These are phyloP conservation scores for Hericium erinaceus DNA, from an alignment of 768 basidiomycete species.

Conservation along the genomic window DNA sequence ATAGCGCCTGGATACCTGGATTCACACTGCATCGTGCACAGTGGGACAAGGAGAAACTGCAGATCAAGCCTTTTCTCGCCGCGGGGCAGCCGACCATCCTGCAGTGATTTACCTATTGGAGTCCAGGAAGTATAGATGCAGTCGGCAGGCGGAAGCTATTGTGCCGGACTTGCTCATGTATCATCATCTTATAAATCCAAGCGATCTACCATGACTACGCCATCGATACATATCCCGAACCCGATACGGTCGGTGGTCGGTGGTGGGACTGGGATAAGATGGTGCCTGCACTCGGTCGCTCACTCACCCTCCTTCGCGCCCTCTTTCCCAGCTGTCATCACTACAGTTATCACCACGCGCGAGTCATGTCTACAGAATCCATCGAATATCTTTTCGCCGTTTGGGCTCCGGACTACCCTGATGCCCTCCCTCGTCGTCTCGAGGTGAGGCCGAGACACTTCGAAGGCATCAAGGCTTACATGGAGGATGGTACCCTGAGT, in stretches of 20 bases:
- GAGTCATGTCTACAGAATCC: neutral
- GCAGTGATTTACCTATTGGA: too few species aligned
- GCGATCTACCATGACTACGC: too few species aligned
- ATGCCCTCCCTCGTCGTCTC: neutral
- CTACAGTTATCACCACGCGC: neutral
- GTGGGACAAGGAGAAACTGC: slow-evolving; percentile 52
- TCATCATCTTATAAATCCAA: too few species aligned
- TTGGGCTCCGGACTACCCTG: slow-evolving; percentile 4
- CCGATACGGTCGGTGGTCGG: neutral
- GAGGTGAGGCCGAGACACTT: neutral
- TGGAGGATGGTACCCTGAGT: neutral
- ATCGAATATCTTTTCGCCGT: neutral
- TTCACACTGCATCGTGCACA: slow-evolving; percentile 13
- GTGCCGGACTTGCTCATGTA: too few species aligned
- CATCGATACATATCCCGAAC: neutral
- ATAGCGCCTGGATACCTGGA: neutral
- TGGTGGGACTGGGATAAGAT: neutral
- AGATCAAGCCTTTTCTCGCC: slow-evolving; percentile 22
- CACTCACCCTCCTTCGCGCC: neutral
- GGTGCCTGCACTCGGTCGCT: neutral
- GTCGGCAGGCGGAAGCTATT: too few species aligned
- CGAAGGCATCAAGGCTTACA: neutral
- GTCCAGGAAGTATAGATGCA: too few species aligned
- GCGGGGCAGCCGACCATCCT: neutral
- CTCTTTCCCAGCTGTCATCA: neutral